These are phyloP conservation scores for Gracilaria gracilis DNA, from an alignment of 23 red algal genomes.

Conservation along the genomic window DNA sequence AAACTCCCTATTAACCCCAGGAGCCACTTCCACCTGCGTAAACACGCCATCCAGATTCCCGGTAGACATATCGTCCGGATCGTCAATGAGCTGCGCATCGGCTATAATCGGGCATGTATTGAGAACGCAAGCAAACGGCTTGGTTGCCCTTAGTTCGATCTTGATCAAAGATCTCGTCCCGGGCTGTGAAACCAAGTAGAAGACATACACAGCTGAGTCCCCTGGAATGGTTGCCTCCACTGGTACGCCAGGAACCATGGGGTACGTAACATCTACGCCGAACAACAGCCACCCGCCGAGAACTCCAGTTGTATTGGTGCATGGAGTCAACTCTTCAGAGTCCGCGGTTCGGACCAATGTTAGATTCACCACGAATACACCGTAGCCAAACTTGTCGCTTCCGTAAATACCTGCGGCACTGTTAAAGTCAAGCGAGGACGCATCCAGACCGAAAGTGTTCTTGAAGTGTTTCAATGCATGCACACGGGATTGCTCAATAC, in stretches of 20 bases:
- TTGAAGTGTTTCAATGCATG: constrained; percentile 11
- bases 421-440: constrained; percentile 4
- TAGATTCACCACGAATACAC: background rate
- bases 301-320: background rate
- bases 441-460: background rate
- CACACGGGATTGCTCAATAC: background rate
- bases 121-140: background rate
- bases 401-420: background rate
- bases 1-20: too few relatives aligned
- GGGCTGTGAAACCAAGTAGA: background rate
- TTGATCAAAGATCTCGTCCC: background rate
- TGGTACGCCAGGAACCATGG: background rate
- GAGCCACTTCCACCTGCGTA: too few relatives aligned
- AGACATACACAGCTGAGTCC: background rate
- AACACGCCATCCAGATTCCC: background rate
- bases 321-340: background rate
- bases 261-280: background rate
- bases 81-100: background rate
- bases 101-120: background rate
- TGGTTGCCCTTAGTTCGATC: background rate
- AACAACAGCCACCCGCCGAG: constrained; percentile 14
- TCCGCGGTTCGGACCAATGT: constrained; percentile 2
- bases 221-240: background rate
- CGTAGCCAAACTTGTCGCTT: background rate
- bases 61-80: background rate